Conservation (phyloP, 1,284 basidiomycete species). For the Tausonia pullulans region DNA sequence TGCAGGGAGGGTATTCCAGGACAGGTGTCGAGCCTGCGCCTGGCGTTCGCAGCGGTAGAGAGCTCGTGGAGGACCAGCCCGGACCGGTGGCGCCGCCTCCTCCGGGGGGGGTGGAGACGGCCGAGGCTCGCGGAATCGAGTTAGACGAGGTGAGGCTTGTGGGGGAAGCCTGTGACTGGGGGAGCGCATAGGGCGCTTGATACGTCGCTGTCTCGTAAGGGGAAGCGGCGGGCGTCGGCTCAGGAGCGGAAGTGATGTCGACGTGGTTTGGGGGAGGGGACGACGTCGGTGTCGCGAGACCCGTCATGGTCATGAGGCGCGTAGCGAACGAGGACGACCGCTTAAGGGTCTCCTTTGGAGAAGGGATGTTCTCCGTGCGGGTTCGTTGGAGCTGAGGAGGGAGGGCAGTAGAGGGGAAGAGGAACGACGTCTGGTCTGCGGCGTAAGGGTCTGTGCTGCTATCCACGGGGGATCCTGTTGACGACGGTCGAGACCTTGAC, state of each 20-base stretch:
- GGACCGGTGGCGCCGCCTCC: no score
- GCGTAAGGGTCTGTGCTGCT: no score
- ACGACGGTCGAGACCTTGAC: no score
- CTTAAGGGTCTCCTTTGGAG: not conserved
- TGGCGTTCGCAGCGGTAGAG: not conserved
- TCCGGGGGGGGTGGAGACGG: not conserved
- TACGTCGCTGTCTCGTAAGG: conserved; percentile 5
- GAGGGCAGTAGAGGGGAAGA: conserved; percentile 8
- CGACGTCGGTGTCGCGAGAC: not conserved
- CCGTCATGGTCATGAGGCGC: conserved; percentile 4
- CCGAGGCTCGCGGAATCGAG: not conserved
- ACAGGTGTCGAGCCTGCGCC: not conserved
- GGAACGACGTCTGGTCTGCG: conserved; percentile 25
- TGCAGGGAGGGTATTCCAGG: conserved; percentile 16
- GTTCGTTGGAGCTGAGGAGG: not conserved
- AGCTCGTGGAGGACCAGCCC: no score
- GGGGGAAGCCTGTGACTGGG: not conserved
- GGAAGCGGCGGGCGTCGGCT: not conserved
- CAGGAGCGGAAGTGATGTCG: not conserved
- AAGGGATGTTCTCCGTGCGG: not conserved
- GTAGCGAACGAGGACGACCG: conserved; percentile 11
- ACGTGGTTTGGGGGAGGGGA: not conserved
- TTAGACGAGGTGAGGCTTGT: not conserved
- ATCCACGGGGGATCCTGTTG: no score
- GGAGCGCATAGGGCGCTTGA: conserved; percentile 7